Evolutionary conservation across 1,139 yeast species (phyloP).

Genomic region (Taphrina confusa): DNA sequence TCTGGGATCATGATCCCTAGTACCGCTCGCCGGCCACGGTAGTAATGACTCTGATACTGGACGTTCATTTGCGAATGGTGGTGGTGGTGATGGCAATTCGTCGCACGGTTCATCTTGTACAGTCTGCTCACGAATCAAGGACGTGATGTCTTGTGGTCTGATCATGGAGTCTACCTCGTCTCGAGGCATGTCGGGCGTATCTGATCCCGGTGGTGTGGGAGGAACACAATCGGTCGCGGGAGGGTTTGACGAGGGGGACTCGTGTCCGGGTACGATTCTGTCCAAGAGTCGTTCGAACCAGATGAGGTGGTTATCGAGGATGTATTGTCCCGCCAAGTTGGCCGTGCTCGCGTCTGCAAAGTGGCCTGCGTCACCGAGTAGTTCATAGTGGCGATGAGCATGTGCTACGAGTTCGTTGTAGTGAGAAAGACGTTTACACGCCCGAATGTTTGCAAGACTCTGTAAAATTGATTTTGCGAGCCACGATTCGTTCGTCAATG

Average conservation of each 20-base stretch:
- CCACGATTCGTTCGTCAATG: neutral
- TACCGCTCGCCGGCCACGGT: constrained; percentile 5
- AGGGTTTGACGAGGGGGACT: neutral
- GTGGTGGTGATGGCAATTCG: no score
- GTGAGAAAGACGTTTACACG: neutral
- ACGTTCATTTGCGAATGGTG: no score
- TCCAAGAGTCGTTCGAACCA: neutral
- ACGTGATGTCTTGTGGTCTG: neutral
- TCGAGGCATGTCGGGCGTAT: neutral
- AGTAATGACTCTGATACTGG: neutral
- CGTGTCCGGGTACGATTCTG: neutral
- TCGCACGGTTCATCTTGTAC: no score
- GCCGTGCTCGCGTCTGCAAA: neutral
- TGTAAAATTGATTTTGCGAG: neutral
- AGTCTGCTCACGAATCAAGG: neutral
- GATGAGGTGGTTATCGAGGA: neutral
- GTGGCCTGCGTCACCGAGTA: neutral
- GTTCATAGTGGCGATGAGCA: neutral
- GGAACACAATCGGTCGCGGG: constrained; percentile 7
- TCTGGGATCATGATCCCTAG: no score
- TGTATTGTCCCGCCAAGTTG: neutral
- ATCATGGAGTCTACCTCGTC: neutral
- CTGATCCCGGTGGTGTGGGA: constrained; percentile 18
- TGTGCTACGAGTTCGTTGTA: neutral
- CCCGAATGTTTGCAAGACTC: neutral